Evolutionary conservation across 495 filamentous ascomycete genomes (phyloP).

Genomic region (Stereocaulon alpinum): DNA sequence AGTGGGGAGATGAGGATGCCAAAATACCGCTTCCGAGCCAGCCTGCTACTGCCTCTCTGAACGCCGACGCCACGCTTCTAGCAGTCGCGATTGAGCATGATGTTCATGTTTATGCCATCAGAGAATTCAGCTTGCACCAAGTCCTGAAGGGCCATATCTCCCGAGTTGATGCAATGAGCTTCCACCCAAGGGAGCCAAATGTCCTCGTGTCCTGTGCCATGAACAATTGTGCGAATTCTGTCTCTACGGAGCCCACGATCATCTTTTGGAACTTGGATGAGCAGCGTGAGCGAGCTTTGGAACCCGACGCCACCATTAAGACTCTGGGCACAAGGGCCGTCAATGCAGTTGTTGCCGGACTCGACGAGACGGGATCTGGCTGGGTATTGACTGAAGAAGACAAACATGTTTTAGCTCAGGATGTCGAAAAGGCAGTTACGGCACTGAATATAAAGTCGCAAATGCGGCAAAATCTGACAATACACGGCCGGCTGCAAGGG

Average conservation of each 20-base stretch:
- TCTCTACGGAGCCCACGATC: background rate
- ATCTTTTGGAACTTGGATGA: slow-evolving; percentile 9
- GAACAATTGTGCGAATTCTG: background rate
- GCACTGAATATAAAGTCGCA: background rate
- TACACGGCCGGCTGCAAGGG: background rate
- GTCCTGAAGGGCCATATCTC: slow-evolving; percentile 5
- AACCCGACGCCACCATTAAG: background rate
- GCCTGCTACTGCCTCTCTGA: background rate
- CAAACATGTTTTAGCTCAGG: background rate
- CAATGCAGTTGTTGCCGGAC: background rate
- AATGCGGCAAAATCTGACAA: background rate
- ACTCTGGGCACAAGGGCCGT: background rate
- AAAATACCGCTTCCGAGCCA: background rate
- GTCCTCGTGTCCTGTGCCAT: background rate
- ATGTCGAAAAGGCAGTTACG: background rate
- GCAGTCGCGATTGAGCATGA: background rate
- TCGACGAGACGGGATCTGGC: background rate
- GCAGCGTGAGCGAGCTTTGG: background rate
- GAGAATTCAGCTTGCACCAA: background rate
- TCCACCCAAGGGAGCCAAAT: background rate
- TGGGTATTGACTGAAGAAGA: background rate
- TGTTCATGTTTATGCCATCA: background rate
- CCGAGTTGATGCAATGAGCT: background rate
- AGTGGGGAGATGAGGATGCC: slow-evolving; percentile 1
- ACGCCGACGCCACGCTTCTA: slow-evolving; percentile 3